A percentile compares a stretch with the other conserved stretches of the same genome.
Evolutionary conservation across 1,284 basidiomycete genomes (phyloP).

Genomic region (Sutorius eximius): DNA sequence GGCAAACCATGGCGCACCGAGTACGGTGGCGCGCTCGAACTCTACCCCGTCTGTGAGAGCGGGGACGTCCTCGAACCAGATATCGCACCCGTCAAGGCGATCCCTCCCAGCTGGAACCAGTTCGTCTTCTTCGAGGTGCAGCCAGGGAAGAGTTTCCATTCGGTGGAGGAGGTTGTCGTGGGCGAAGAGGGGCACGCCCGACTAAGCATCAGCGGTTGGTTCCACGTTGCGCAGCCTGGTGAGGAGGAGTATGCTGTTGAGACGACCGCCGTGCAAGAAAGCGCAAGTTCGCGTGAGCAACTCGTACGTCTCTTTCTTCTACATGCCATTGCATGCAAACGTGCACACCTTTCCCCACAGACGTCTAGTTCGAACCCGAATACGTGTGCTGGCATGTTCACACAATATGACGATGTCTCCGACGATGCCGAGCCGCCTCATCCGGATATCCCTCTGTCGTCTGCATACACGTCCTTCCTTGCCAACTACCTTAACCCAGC

Average conservation of each 20-base stretch:
- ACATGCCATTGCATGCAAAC: neutral
- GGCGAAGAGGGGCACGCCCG: conserved; percentile 70
- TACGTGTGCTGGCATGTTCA: conserved; percentile 42
- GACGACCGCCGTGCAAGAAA: conserved; percentile 46
- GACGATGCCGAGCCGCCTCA: conserved; percentile 44
- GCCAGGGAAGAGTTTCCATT: conserved; percentile 93
- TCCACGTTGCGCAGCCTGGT: conserved; percentile 88
- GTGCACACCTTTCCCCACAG: conserved; percentile 31
- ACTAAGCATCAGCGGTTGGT: conserved; percentile 95
- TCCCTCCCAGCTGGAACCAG: conserved; percentile 92
- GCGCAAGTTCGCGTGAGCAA: conserved; percentile 67
- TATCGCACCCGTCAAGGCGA: conserved; percentile 57
- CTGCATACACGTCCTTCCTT: conserved; percentile 68
- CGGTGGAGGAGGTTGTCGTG: conserved; percentile 95
- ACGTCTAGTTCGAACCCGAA: conserved; percentile 54
- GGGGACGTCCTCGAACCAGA: conserved; percentile 62
- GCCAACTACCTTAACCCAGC: conserved; percentile 86
- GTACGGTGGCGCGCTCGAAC: conserved; percentile 93
- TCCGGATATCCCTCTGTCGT: conserved; percentile 54
- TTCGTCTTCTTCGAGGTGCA: conserved; percentile 94
- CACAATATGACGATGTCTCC: conserved; percentile 49
- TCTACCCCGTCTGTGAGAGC: conserved; percentile 73
- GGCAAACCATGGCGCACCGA: conserved; percentile 67
- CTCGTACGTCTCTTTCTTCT: conserved; percentile 51
- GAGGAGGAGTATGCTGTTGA: conserved; percentile 81